Evolutionary conservation across 1,139 yeast genomes (phyloP).

Genomic region (Yamadazyma pseudoaaseri): DNA sequence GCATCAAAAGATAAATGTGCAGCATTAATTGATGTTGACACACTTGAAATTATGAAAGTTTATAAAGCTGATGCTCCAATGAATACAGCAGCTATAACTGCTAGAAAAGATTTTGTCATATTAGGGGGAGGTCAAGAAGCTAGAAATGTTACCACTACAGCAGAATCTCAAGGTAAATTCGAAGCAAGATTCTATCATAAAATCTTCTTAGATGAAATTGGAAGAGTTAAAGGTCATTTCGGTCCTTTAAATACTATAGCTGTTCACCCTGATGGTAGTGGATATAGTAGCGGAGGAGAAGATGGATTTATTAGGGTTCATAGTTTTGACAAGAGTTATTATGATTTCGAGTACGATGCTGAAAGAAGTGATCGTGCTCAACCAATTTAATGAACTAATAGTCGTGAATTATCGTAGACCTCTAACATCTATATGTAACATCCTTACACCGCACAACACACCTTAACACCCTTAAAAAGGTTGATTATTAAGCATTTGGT

Average conservation of each 20-base stretch:
- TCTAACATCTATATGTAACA: too few species aligned
- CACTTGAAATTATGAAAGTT: slow-evolving; percentile 68
- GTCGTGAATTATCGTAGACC: too few species aligned
- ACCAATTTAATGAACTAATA: background rate
- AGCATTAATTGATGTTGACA: slow-evolving; percentile 75
- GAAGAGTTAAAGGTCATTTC: slow-evolving; percentile 97
- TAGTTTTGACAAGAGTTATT: slow-evolving; percentile 87
- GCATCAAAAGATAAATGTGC: slow-evolving; percentile 92
- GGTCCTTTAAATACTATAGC: slow-evolving; percentile 97
- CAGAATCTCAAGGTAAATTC: slow-evolving; percentile 92
- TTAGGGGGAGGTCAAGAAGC: slow-evolving; percentile 99
- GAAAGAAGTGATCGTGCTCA: slow-evolving; percentile 64
- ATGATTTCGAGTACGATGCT: slow-evolving; percentile 88
- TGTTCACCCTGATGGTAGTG: slow-evolving; percentile 90
- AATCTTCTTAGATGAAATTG: slow-evolving; percentile 91
- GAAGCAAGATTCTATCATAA: slow-evolving; percentile 97
- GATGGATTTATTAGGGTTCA: slow-evolving; percentile 97
- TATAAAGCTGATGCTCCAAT: slow-evolving; percentile 90
- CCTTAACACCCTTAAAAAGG: too few species aligned
- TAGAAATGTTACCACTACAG: slow-evolving; percentile 93
- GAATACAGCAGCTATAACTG: slow-evolving; percentile 94
- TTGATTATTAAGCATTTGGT: too few species aligned
- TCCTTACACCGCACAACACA: too few species aligned
- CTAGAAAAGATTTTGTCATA: slow-evolving; percentile 85
- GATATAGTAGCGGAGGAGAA: slow-evolving; percentile 96